These are phyloP conservation scores for Populus davidiana DNA, from an alignment of 345 rosid genomes.

Conservation along the genomic window DNA sequence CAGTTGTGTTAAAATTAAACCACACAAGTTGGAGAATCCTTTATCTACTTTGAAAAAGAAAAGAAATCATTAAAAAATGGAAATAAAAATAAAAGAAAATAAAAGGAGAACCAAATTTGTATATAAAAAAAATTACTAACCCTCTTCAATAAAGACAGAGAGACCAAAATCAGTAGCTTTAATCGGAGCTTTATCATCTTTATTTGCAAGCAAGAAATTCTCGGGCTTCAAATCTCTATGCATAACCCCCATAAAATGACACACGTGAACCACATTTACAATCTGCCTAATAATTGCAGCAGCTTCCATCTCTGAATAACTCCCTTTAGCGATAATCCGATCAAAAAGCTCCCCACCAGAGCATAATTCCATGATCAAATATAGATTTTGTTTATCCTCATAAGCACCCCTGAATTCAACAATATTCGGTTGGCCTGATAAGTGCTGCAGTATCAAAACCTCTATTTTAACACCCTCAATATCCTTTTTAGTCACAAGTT, in stretches of 20 bases:
- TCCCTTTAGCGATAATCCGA: conserved; percentile 23
- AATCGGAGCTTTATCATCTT: conserved; percentile 13
- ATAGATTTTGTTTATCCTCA: conserved; percentile 21
- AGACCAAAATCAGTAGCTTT: conserved; percentile 35
- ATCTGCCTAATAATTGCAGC: conserved; percentile 22
- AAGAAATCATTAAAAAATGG: too few species aligned
- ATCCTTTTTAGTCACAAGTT: conserved; percentile 20
- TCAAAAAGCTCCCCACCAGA: conserved; percentile 39
- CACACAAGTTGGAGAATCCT: not conserved
- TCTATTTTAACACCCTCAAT: conserved; percentile 27
- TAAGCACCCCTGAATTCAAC: conserved; percentile 36
- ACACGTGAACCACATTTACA: conserved; percentile 33
- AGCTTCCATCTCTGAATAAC: conserved; percentile 25
- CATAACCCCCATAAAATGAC: conserved; percentile 37
- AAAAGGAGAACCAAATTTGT: not conserved
- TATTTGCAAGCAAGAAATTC: conserved; percentile 25
- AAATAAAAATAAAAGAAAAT: not conserved
- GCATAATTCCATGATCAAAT: conserved; percentile 33
- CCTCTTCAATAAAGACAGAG: conserved; percentile 36
- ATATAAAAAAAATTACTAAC: not conserved
- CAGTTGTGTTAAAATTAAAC: not conserved
- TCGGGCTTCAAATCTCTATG: conserved; percentile 39
- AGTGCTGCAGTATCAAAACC: conserved; percentile 26
- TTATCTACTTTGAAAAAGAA: not conserved
- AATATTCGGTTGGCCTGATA: conserved; percentile 32